Conservation (phyloP, 176 grass and related monocot genomes). For the Otatea glauca region DNA sequence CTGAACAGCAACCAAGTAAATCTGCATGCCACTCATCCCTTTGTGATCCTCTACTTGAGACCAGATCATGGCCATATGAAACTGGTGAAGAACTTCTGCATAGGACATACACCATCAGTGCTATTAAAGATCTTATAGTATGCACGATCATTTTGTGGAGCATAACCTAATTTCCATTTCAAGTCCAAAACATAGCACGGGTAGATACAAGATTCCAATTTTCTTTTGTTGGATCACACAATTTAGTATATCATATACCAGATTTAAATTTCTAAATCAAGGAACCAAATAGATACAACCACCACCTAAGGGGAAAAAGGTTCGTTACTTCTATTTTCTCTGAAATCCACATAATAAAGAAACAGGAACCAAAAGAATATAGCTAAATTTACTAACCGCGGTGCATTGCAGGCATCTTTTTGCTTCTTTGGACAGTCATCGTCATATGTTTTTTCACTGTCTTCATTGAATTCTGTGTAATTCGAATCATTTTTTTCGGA, state of each 20-base stretch:
- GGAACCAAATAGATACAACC: not conserved
- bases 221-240: constrained; percentile 10
- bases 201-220: not conserved
- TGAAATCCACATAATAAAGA: constrained; percentile 17
- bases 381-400: constrained; percentile 46
- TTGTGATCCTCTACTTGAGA: constrained; percentile 53
- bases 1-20: constrained; percentile 98
- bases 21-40: constrained; percentile 88
- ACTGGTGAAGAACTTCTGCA: constrained; percentile 68
- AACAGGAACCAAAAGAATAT: constrained; percentile 7
- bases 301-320: not conserved
- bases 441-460: constrained; percentile 40
- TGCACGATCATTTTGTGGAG: not conserved
- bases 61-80: constrained; percentile 55
- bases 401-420: constrained; percentile 42
- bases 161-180: not conserved
- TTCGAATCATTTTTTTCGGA: constrained; percentile 51
- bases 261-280: constrained; percentile 25
- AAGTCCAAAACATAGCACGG: not conserved
- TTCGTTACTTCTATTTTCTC: not conserved
- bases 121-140: constrained; percentile 18
- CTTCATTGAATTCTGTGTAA: constrained; percentile 40
- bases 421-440: constrained; percentile 49
- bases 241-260: not conserved
- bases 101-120: constrained; percentile 29